Base-by-base conservation (phyloP, 192 early-diverging fungal species). In the Coemansia javaensis region DNA sequence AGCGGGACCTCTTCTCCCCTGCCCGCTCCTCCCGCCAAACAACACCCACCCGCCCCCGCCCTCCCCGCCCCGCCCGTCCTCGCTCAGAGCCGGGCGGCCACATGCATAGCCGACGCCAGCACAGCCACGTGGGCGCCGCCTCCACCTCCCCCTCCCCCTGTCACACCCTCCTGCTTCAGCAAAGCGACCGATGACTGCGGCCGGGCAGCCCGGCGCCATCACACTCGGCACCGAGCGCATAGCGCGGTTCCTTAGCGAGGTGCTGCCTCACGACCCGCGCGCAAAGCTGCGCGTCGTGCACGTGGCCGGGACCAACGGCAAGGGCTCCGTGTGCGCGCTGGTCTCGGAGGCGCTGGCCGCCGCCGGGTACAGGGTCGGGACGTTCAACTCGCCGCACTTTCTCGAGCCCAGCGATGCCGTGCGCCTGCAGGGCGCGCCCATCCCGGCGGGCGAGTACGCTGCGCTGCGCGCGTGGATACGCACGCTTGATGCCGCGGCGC, bases 221-320 rank as follows among this genome's bases (percentile, higher is more conserved):
- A 37, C 53, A 32, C 53, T 75, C 12, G 64, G 65, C 11, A 57
- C 68, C 24, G 65, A 63, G 45, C 64, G 78, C 32, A 82, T 85
- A 36, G n/a, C 23, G 16, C 24, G 27, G n/a, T 77, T 87, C 20
- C 58, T 89, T 10, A 45, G 38, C 39, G 18, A 44, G 20, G 34
- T 49, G 56, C 27, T 79, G 45, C 56, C 73, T 43, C 39, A 24
- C 5, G 69, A 73, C 42, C 87, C 87, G 1, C 72, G 86, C 11
- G 20, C 39, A 22, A 53, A 46, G 13, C 66, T 79, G 47, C 46
- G 59, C 15, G 63, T 80, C n/a, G 69, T 93, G 18, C 91, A 93
- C 59, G 85, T 93, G 1, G 88, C 87, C 6, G 91, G 91, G 14
- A 93, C 91, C 1, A 93, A 93, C 55, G 91, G 91, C 37, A 93